Percentiles rank a stretch among this genome's conserved stretches.
Evolutionary conservation across 1,284 basidiomycete species (phyloP).

Genomic region (Pulveroboletus sp.): DNA sequence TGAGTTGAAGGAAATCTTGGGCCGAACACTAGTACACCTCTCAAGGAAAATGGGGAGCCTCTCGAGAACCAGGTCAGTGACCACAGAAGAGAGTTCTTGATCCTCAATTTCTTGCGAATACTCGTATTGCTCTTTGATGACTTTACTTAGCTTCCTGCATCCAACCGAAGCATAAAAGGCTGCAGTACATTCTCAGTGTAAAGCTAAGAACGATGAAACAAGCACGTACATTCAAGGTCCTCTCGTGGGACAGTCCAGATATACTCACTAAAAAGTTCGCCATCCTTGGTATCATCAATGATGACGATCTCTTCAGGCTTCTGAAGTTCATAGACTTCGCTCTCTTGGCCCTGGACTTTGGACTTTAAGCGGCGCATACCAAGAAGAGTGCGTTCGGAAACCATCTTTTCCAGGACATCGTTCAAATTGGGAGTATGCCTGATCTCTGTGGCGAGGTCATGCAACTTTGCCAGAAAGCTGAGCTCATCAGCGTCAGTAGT

Average conservation of each 20-base stretch:
- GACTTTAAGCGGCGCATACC: slow-evolving; percentile 50
- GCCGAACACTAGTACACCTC: no score
- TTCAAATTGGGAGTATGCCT: not conserved
- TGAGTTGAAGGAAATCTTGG: slow-evolving; percentile 52
- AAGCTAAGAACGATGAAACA: no score
- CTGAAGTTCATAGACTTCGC: slow-evolving; percentile 48
- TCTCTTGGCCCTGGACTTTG: slow-evolving; percentile 59
- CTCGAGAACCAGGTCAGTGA: no score
- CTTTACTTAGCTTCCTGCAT: slow-evolving; percentile 64
- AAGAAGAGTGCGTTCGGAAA: slow-evolving; percentile 66
- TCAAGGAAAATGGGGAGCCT: no score
- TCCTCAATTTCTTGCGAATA: no score
- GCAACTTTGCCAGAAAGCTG: not conserved
- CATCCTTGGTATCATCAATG: no score
- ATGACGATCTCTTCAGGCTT: slow-evolving; percentile 44
- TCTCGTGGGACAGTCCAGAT: no score
- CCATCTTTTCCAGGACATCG: slow-evolving; percentile 53
- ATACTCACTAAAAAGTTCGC: no score
- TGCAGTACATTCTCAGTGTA: slow-evolving; percentile 25
- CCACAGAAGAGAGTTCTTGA: no score
- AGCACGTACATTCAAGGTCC: no score
- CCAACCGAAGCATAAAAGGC: slow-evolving; percentile 67
- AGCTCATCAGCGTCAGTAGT: no score
- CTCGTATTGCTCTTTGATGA: slow-evolving; percentile 78
- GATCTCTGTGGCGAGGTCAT: not conserved